phyloP scores from a whole-genome alignment of 2,329 filamentous ascomycete species.

The Fusarium hainanense region DNA sequence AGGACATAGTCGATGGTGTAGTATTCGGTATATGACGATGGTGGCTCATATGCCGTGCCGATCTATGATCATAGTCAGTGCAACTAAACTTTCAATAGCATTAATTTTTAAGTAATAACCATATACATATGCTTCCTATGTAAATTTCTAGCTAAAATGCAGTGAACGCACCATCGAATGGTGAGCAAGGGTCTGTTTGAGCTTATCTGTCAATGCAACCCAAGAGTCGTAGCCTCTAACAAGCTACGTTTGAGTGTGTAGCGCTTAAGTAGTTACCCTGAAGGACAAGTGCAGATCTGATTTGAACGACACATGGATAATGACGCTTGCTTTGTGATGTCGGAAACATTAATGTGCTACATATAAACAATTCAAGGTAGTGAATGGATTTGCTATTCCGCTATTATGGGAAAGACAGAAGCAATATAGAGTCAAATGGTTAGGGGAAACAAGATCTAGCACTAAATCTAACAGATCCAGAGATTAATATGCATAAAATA shows the following conservation, averaged over 20 bases:
- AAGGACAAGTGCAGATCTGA: conserved; percentile 1
- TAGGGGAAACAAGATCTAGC: accelerated
- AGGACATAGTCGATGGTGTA: not conserved
- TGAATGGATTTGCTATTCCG: not conserved
- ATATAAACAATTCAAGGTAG: not conserved
- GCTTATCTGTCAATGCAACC: conserved; percentile 4
- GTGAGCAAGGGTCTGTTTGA: conserved; percentile 15
- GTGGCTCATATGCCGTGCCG: not conserved
- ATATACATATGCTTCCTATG: not conserved
- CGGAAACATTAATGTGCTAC: not conserved
- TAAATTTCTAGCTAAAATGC: not conserved
- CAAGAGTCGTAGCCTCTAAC: conserved; percentile 11
- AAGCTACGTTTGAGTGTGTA: conserved; percentile 10
- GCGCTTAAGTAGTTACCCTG: conserved; percentile 18
- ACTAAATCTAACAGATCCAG: not conserved
- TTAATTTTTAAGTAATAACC: conserved; percentile 8
- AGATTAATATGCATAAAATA: not conserved
- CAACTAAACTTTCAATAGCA: not conserved
- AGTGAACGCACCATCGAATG: not conserved
- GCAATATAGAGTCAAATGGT: not conserved
- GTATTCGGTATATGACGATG: not conserved
- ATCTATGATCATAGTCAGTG: not conserved
- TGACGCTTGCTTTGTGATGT: not conserved
- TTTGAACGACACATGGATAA: not conserved
- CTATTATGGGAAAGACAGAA: not conserved